A percentile compares a stretch with the other conserved stretches of the same genome.
These are phyloP conservation scores for Triticum urartu DNA, from an alignment of 176 grass and related monocot species.

Conservation along the genomic window DNA sequence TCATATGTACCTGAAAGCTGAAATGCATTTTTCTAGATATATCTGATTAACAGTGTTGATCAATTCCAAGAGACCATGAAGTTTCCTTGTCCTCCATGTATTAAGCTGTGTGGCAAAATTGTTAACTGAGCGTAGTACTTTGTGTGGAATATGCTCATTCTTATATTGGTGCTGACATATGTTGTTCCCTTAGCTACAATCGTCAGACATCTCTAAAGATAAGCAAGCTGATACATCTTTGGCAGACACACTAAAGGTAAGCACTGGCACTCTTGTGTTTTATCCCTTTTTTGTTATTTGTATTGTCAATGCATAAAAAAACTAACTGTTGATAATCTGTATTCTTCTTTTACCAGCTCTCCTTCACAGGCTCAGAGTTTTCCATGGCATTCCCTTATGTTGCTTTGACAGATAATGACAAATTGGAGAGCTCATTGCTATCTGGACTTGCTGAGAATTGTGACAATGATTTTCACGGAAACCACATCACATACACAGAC, in stretches of 20 bases:
- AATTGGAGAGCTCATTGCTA: constrained; percentile 70
- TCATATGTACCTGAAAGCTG: background rate
- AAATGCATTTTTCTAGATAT: background rate
- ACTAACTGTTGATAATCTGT: constrained; percentile 4
- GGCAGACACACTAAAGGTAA: constrained; percentile 71
- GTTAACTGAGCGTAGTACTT: background rate
- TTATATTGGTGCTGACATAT: constrained; percentile 18
- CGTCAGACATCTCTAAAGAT: constrained; percentile 74
- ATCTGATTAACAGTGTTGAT: background rate
- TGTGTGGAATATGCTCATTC: background rate
- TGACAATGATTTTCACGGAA: constrained; percentile 47
- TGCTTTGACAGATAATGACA: constrained; percentile 56
- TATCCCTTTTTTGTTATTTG: background rate
- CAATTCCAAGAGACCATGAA: background rate
- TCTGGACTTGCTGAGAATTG: constrained; percentile 75
- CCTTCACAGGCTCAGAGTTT: constrained; percentile 75
- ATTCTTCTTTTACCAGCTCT: constrained; percentile 41
- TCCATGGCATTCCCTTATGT: constrained; percentile 91
- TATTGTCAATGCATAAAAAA: background rate
- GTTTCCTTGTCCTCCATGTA: constrained; percentile 10
- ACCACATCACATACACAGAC: constrained; percentile 49
- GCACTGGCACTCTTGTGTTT: background rate
- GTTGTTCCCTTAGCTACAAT: constrained; percentile 67
- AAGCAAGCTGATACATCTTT: constrained; percentile 66
- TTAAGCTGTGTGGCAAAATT: background rate